These are phyloP conservation scores for Lactifluus pinguis DNA, from an alignment of 768 basidiomycete species.

Conservation along the genomic window DNA sequence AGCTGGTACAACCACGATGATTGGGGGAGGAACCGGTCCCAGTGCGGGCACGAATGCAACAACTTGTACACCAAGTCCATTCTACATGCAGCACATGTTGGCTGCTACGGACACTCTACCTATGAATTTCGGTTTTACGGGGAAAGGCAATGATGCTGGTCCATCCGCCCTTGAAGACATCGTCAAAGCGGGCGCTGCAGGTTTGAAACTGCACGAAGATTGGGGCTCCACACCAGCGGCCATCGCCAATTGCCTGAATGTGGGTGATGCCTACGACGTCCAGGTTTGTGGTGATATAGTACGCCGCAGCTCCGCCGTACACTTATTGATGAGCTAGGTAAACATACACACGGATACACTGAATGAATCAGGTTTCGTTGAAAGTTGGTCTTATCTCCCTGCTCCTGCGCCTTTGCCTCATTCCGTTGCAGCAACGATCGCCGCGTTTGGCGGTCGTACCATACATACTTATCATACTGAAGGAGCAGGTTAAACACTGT, in stretches of 20 bases:
- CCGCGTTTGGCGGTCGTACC: conserved; percentile 80
- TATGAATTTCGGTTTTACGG: conserved; percentile 92
- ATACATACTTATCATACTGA: conserved; percentile 98
- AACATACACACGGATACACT: conserved; percentile 97
- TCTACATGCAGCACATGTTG: conserved; percentile 87
- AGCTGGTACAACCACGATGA: conserved; percentile 82
- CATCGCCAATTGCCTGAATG: conserved; percentile 66
- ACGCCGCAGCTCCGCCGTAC: no score
- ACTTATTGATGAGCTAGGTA: conserved; percentile 35
- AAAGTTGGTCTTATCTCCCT: conserved; percentile 45
- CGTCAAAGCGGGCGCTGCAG: conserved; percentile 74
- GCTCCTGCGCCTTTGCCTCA: neutral
- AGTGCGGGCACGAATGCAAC: conserved; percentile 86
- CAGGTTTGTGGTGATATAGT: conserved; percentile 44
- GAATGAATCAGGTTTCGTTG: conserved; percentile 96
- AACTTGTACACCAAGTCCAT: conserved; percentile 86
- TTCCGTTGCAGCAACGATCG: conserved; percentile 61
- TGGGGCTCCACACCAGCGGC: conserved; percentile 88
- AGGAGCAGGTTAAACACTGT: conserved; percentile 59
- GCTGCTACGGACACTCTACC: conserved; percentile 83
- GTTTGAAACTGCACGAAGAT: conserved; percentile 94
- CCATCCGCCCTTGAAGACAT: conserved; percentile 67
- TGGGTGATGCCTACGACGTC: conserved; percentile 88
- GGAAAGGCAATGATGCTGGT: conserved; percentile 91
- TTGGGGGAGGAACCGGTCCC: conserved; percentile 95